Evolutionary conservation across 176 grass and related monocot species (phyloP).

Genomic region (Avena atlantica): DNA sequence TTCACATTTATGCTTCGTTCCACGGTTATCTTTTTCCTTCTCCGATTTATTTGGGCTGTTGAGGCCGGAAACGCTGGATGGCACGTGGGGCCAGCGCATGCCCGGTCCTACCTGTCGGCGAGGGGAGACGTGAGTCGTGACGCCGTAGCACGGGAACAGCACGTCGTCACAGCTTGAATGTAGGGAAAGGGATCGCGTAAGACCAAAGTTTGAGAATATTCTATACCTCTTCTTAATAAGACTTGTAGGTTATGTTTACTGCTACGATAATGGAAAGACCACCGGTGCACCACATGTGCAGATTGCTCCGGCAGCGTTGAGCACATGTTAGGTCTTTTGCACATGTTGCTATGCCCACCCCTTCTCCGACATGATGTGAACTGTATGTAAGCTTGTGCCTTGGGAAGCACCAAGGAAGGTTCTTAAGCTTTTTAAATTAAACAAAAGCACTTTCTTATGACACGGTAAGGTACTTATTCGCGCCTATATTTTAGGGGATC

Average conservation of each 20-base stretch:
- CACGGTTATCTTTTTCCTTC: neutral
- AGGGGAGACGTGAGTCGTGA: neutral
- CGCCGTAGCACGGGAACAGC: neutral
- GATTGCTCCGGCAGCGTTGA: neutral
- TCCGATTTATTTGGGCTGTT: neutral
- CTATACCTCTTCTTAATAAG: no score
- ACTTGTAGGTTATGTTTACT: neutral
- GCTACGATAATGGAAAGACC: no score
- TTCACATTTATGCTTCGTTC: neutral
- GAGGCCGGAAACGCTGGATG: neutral
- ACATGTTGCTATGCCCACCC: neutral
- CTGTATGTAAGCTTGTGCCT: neutral
- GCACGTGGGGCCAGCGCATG: neutral
- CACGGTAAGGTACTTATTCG: no score
- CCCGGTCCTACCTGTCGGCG: neutral
- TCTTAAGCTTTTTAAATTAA: neutral
- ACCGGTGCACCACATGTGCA: no score
- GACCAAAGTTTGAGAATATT: neutral
- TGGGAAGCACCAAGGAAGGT: neutral
- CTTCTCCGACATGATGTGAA: no score
- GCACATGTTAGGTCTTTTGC: neutral
- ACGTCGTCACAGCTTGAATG: neutral
- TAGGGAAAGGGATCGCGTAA: neutral
- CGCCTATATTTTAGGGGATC: no score
- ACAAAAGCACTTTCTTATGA: neutral